Base-by-base conservation (phyloP, 2,329 filamentous ascomycete genomes). In the Corniculantispora saksenae region DNA sequence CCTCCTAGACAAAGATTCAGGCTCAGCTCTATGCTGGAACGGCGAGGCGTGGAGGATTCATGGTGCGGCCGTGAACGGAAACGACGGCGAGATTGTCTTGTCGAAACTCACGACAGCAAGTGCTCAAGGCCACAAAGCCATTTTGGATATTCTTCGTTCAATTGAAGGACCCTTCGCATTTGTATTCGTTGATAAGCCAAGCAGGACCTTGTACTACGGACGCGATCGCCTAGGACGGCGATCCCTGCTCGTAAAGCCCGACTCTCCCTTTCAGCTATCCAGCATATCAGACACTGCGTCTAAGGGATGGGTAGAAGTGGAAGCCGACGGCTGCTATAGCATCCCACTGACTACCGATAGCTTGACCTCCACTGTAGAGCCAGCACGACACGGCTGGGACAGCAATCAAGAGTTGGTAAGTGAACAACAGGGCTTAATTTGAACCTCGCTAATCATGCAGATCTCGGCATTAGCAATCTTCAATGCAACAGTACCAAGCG, bases 1-100 rank as follows among this genome's bases (percentile, higher is more conserved):
- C 2, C 84, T 97, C 4, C 76, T 84, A 50, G 85, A 90, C 69
- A 45, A 73, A 3, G 68, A 70, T 0, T 84, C 83, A 0, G 82
- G 83, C 4, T 92, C 90, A 1, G 81, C 92, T 1, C 82, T 99
- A 2, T 97, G 94, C 83, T 99, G 95, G 95, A 99, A 99, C 73
- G 95, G 95, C 51, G 95, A 99, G 75, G 94, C 93, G 1, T 99
- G 95, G 95, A 89, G 85, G 65, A 83, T 97, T 58, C 78, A 77
- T 10, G 83, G 83, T 40, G 71, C 83, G 12, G 71, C 76, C 1
- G 81, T 97, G n/a, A 66, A 72, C 7, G 91, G 88, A 65, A 97
- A 97, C 73, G 95, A 99, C 77, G 91, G 91, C 3, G 84, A 90
- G 71, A 78, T 81, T 8, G 81, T 98, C 21, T 89, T 94, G 72